Evolutionary conservation across 208 protist species (phyloP).

Genomic region (Novymonas esmeraldas): DNA sequence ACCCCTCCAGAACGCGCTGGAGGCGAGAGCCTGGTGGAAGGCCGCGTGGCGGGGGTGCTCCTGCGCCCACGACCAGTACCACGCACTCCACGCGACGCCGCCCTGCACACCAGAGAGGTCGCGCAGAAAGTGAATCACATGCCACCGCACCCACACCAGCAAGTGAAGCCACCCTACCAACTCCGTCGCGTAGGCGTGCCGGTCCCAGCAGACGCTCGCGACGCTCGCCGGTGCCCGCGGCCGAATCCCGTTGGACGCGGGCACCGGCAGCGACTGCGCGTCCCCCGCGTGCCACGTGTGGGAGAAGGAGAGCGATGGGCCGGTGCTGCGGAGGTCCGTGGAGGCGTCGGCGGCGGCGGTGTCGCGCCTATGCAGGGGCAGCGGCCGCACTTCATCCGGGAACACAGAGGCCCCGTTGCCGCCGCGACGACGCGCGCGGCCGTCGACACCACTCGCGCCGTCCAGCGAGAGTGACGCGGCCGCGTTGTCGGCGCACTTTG

Average conservation of each 20-base stretch:
- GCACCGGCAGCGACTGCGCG: not conserved
- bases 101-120: constrained; percentile 62
- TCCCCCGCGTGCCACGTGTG: not conserved
- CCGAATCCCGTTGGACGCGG: too few species aligned
- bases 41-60: constrained; percentile 43
- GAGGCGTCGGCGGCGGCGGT: not conserved
- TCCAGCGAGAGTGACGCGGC: too few species aligned
- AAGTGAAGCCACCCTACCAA: constrained; percentile 64
- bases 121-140: constrained; percentile 51
- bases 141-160: constrained; percentile 54
- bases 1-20: constrained; percentile 41
- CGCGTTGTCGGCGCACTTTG: too few species aligned
- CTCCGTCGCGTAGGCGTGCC: constrained; percentile 27
- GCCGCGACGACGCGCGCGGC: too few species aligned
- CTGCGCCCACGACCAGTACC: constrained; percentile 79
- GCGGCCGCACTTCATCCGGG: not conserved
- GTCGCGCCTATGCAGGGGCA: not conserved
- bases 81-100: constrained; percentile 56
- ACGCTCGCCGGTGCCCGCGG: not conserved
- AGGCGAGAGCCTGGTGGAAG: constrained; percentile 49
- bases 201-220: constrained; percentile 11
- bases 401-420: too few species aligned
- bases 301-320: not conserved
- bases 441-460: too few species aligned
- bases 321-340: not conserved